Evolutionary conservation across 345 rosid genomes (phyloP).

Genomic region (Iberis pinnata): DNA sequence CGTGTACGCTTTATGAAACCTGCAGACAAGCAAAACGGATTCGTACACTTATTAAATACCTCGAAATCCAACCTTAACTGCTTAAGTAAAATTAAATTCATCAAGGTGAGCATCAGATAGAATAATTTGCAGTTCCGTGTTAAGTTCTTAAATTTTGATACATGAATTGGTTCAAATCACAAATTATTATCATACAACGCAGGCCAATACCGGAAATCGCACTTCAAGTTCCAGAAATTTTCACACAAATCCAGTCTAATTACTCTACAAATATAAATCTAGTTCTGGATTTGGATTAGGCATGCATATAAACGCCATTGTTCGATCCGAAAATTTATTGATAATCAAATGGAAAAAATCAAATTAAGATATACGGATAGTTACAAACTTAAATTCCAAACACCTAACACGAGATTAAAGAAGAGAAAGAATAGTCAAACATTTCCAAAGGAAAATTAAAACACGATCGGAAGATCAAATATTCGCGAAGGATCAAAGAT

Average conservation of each 20-base stretch:
- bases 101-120: neutral
- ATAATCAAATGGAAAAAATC: constrained; percentile 9
- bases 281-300: constrained; percentile 8
- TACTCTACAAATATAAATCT: constrained; percentile 5
- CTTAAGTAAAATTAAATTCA: constrained; percentile 1
- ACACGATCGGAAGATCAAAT: constrained; percentile 3
- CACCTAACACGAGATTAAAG: neutral
- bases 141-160: too few species aligned
- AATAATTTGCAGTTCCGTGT: too few species aligned
- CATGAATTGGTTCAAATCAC: too few species aligned
- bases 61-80: neutral
- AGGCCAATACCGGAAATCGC: too few species aligned
- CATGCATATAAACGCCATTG: constrained; percentile 13
- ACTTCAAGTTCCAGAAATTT: neutral
- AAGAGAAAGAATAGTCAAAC: constrained; percentile 25
- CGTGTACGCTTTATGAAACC: constrained; percentile 4
- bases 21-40: neutral
- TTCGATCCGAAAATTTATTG: neutral
- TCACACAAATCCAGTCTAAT: constrained; percentile 11
- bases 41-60: neutral
- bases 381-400: too few species aligned
- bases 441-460: neutral
- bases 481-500: constrained; percentile 5
- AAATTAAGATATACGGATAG: neutral
- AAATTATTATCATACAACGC: too few species aligned